Evolutionary conservation across 2,329 filamentous ascomycete species (phyloP).

Genomic region (Colletotrichum viniferum): DNA sequence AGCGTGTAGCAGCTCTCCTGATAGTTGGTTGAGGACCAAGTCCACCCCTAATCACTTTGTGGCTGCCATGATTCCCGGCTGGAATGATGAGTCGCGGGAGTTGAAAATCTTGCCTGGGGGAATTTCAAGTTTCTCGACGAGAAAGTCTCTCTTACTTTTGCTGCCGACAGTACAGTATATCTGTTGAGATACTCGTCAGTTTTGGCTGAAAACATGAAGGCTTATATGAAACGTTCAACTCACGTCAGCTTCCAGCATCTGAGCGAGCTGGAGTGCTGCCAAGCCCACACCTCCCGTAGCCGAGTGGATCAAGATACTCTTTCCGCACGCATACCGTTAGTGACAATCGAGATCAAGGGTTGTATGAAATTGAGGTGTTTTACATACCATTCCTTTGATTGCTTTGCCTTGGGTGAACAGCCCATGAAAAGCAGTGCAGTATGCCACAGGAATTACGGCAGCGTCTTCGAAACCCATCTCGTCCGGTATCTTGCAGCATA

Average conservation of each 20-base stretch:
- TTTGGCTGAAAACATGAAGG: background rate
- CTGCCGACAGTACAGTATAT: constrained; percentile 7
- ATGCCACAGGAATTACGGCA: constrained; percentile 33
- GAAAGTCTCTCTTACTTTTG: background rate
- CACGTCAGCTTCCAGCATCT: constrained; percentile 21
- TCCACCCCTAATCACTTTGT: constrained; percentile 30
- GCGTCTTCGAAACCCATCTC: constrained; percentile 31
- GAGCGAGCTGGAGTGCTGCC: background rate
- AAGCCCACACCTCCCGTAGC: background rate
- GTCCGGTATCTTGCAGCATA: constrained; percentile 29
- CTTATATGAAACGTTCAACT: background rate
- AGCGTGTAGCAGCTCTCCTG: constrained; percentile 44
- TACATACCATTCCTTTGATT: background rate
- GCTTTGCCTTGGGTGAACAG: constrained; percentile 19
- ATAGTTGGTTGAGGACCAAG: constrained; percentile 44
- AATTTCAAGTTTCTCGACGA: background rate
- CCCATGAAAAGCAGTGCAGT: constrained; percentile 32
- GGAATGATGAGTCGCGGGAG: background rate
- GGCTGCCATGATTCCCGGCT: background rate
- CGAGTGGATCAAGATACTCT: constrained; percentile 24
- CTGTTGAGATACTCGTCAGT: background rate
- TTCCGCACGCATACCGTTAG: constrained; percentile 10
- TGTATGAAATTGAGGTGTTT: background rate
- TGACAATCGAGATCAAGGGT: background rate
- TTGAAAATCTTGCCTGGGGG: background rate